Base-by-base conservation (phyloP, 2,329 filamentous ascomycete genomes). In the Gliomastix tumulicola region DNA sequence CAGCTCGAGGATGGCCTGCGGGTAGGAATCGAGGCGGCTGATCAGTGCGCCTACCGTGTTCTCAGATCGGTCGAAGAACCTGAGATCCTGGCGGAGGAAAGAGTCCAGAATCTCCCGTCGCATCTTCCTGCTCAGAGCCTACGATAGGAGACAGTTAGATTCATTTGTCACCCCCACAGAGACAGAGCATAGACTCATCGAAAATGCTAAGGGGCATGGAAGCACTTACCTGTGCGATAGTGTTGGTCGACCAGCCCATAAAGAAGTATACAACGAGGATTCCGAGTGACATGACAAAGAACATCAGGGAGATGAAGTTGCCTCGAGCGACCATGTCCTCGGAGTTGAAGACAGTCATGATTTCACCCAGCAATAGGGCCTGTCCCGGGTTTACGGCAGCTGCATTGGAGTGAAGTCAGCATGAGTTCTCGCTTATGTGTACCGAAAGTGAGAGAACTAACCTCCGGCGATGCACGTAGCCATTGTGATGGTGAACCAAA, bases 31-130 rank as follows among this genome's bases (percentile, higher is more conserved):
- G 9, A 65, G 38, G 0, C 53, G 51, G 41, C 57, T 59, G 3
- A 53, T 47, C 12, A 66, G 35, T 4, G 62, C 56, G 7, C 62
- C 62, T 0, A 55, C 56, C 35, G 47, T 63, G 42, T 66, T 65
- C 27, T 65, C 63, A 2, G 49, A 47, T 3, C 60, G 53, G 40
- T 66, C 63, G 28, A 66, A 66, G 44, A 65, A 66, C 20, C 57
- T 54, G 5, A 66, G 51, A 18, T 66, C 62, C 36, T 66, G 63
- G 1, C 58, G 56, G 12, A 65, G 51, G 38, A 62, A 60, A 20
- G 50, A 41, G 4, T 43, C 32, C 6, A 59, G 42, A 31, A 46
- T 51, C n/a, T 50, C 43, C 7, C 38, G 38, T 3, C 51, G 48
- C 32, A 48, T 48, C 8, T 41, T 36, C 13, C 38, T 41, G 17